Evolutionary conservation across 177 flowering plant species (phyloP).

Genomic region (Vitis hybrid): DNA sequence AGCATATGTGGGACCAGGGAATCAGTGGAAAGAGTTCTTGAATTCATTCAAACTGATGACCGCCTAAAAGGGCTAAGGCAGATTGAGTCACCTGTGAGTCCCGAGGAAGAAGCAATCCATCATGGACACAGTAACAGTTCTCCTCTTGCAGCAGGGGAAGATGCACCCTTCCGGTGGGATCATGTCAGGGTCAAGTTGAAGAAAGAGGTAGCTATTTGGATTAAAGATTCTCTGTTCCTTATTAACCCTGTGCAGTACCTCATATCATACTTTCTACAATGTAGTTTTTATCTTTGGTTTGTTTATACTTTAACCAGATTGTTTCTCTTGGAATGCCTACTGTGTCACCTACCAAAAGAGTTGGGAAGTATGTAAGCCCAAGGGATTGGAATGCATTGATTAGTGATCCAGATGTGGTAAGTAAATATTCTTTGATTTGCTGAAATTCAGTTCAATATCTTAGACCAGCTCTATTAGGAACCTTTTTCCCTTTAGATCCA

Average conservation of each 20-base stretch:
- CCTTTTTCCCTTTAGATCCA: too few relatives aligned
- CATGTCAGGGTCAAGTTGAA: conserved; percentile 95
- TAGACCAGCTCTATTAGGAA: too few relatives aligned
- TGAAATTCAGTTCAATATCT: not conserved
- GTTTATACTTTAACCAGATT: conserved; percentile 48
- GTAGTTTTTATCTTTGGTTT: conserved; percentile 1
- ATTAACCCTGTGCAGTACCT: not conserved
- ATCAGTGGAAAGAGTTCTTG: conserved; percentile 76
- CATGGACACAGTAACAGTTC: conserved; percentile 80
- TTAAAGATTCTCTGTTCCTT: not conserved
- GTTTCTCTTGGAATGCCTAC: conserved; percentile 93
- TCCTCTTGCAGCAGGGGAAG: conserved; percentile 95
- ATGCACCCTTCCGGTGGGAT: conserved; percentile 98
- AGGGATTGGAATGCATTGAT: conserved; percentile 84
- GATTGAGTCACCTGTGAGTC: conserved; percentile 89
- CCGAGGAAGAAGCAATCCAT: conserved; percentile 96
- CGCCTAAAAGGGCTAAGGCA: conserved; percentile 74
- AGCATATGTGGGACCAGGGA: conserved; percentile 88
- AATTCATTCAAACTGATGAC: conserved; percentile 67
- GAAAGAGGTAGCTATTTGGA: conserved; percentile 63
- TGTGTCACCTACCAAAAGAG: conserved; percentile 77
- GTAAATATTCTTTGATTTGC: conserved; percentile 16
- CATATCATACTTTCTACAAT: not conserved
- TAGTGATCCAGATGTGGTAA: conserved; percentile 80
- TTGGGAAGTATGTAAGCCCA: conserved; percentile 85